Evolutionary conservation across 805 yeast genomes (phyloP), one percentile per base, ranked within the genome.

Genomic region (Starmerella powellii): DNA sequence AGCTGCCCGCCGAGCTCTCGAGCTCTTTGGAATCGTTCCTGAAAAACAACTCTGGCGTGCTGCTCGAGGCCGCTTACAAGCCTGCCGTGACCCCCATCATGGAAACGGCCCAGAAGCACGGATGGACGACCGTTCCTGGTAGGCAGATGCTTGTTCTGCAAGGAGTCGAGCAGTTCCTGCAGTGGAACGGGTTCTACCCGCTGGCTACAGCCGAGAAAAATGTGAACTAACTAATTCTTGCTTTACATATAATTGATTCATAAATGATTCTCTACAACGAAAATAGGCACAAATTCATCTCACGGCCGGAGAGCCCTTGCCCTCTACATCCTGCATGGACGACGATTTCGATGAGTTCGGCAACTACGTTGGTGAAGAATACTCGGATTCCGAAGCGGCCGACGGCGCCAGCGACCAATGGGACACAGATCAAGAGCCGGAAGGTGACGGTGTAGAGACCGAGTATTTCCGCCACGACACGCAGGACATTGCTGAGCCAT

Each of bases 41-140:
- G 39, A 30, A 17, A 2, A 19, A 35, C 2, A 56, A 61, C 18
- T 55, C 59, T 24, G 68, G 80, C 13, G 67, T 73, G 11, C 66
- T 88, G 21, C 64, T 91, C 40, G 99, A 91, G 51, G 96, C 97
- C 37, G 94, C 96, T 18, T 91, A 91, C 67, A 87, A 85, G 60
- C 97, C 97, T 15, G 65, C 74, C 21, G 70, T 78, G 15, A 88
- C 98, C 0, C 91, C 93, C 17, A 66, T 88, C 31, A 87, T 91
- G 95, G 66, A 67, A 53, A 57, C 81, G 19, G 95, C 96, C 2
- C 58, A 58, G 23, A 73, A 70, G 24, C 66, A 72, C 52, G 70
- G 72, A 6, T 85, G 95, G 94, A 68, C 67, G n/a, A 79, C 78
- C n/a, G 71, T 88, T 50, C 81, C 87, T 8, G 99, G 99, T 11